phyloP scores from a whole-genome alignment of 352 stramenopile genomes.

The Phytophthora pinifolia region DNA sequence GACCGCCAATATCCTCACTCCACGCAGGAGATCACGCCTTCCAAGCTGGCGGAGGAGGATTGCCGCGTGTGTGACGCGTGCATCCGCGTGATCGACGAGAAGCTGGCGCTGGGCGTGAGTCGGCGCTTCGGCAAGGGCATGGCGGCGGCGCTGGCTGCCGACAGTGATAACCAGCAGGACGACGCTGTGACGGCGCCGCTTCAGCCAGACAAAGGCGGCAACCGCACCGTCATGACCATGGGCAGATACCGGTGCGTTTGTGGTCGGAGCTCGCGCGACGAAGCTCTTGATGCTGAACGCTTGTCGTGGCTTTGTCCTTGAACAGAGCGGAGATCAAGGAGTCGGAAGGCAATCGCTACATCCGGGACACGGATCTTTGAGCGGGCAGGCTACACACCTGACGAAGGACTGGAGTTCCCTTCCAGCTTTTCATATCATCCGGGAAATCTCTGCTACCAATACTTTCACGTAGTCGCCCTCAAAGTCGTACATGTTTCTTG shows the following conservation, averaged over 20 bases:
- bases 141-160: constrained; percentile 17
- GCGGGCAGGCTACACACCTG: neutral
- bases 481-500: no score
- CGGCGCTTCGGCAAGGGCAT: constrained; percentile 67
- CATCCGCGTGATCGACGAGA: constrained; percentile 85
- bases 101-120: constrained; percentile 71
- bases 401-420: no score
- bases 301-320: neutral
- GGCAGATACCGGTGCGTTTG: constrained; percentile 75
- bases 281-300: constrained; percentile 4
- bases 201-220: constrained; percentile 50
- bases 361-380: constrained; percentile 82
- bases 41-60: constrained; percentile 64
- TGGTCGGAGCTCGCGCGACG: neutral
- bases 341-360: constrained; percentile 88
- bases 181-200: constrained; percentile 28
- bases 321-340: constrained; percentile 86
- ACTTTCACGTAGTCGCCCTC: no score
- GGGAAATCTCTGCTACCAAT: no score
- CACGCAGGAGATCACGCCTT: constrained; percentile 59
- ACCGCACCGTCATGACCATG: constrained; percentile 73
- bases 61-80: constrained; percentile 80
- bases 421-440: no score
- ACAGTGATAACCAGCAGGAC: constrained; percentile 42
- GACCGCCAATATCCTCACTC: neutral